These are phyloP conservation scores for Coccomyxa sp. DNA, from an alignment of 139 green algal species.

Conservation along the genomic window DNA sequence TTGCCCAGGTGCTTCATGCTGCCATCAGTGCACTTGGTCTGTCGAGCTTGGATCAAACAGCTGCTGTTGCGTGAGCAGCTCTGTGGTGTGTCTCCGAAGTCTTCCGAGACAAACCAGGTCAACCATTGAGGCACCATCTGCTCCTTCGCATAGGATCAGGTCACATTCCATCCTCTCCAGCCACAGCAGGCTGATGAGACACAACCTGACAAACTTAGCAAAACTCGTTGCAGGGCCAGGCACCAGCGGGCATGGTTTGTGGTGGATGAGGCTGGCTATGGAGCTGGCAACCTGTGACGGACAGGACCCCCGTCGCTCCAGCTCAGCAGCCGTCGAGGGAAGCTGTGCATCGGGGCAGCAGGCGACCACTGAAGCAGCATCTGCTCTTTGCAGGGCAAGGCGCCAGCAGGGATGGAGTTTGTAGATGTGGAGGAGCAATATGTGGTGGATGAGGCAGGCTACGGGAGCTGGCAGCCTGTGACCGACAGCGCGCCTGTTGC, in stretches of 20 bases:
- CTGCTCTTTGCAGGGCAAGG: slow-evolving; percentile 40
- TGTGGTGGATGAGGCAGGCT: slow-evolving; percentile 18
- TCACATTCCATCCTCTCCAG: no score
- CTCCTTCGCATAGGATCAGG: no score
- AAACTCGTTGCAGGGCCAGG: slow-evolving; percentile 4
- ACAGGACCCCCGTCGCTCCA: no score
- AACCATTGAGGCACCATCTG: no score
- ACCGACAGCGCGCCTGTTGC: no score
- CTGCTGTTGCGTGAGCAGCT: no score
- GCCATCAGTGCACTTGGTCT: background rate
- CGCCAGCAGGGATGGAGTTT: slow-evolving; percentile 60
- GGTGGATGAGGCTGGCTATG: slow-evolving; percentile 18
- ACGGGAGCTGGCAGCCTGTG: slow-evolving; percentile 14
- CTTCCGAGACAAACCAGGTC: no score
- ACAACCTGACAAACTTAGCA: background rate
- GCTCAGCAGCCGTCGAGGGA: no score
- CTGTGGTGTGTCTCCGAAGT: no score
- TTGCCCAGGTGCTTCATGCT: slow-evolving; percentile 34
- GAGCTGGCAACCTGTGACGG: slow-evolving; percentile 10
- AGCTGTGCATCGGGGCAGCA: no score
- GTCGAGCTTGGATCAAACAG: background rate
- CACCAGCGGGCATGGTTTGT: slow-evolving; percentile 27
- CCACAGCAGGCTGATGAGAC: no score
- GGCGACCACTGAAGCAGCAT: no score
- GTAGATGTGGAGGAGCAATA: slow-evolving; percentile 81